Conservation (phyloP, 805 yeast genomes). For the Saccharomyces eubayanus region DNA sequence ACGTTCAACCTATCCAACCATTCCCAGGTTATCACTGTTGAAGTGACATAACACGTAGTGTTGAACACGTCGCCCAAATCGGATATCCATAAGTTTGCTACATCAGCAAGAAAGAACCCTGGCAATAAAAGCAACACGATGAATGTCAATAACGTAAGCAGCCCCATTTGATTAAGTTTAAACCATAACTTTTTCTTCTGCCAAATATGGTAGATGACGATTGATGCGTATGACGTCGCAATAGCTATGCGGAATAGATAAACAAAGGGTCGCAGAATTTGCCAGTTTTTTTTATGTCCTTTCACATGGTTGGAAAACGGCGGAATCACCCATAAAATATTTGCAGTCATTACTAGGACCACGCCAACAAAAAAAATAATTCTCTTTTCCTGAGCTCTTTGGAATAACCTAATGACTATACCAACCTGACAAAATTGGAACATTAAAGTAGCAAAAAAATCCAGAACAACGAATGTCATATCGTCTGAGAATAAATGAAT, state of each 20-base stretch:
- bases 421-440: constrained; percentile 65
- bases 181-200: constrained; percentile 46
- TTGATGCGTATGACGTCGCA: constrained; percentile 57
- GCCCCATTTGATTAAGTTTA: constrained; percentile 37
- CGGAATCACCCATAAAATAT: constrained; percentile 63
- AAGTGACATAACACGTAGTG: constrained; percentile 59
- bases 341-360: constrained; percentile 44
- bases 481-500: constrained; percentile 36
- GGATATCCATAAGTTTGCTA: constrained; percentile 66
- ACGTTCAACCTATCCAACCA: constrained; percentile 65
- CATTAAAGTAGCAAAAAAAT: constrained; percentile 47
- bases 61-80: constrained; percentile 67
- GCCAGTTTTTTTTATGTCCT: constrained; percentile 29
- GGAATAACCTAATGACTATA: constrained; percentile 58
- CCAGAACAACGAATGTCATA: constrained; percentile 44
- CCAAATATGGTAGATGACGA: constrained; percentile 48
- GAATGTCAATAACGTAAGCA: constrained; percentile 49
- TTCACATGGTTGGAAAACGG: constrained; percentile 11
- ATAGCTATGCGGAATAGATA: constrained; percentile 66
- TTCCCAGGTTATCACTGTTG: constrained; percentile 76
- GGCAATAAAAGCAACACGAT: constrained; percentile 52
- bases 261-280: constrained; percentile 63
- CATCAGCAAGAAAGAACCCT: constrained; percentile 68
- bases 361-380: constrained; percentile 53
- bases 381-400: constrained; percentile 60